Conservation (phyloP, 2,329 filamentous ascomycete genomes). For the Emericellopsis cladophorae region DNA sequence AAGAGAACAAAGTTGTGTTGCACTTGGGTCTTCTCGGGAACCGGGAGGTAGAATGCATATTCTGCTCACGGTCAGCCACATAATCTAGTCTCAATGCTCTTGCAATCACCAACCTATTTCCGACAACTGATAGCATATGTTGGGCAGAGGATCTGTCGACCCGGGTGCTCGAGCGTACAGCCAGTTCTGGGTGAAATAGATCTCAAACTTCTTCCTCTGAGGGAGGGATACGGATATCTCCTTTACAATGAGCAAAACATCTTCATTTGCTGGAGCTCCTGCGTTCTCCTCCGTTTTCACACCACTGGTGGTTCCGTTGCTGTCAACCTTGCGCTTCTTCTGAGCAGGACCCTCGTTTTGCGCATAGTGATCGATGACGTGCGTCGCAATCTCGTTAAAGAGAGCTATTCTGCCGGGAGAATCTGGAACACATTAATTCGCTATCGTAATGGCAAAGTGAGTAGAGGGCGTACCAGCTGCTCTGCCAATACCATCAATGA, state of each 20-base stretch:
- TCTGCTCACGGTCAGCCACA: conserved; percentile 23
- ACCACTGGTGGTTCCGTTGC: not conserved
- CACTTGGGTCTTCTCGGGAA: conserved; percentile 52
- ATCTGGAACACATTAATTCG: conserved; percentile 21
- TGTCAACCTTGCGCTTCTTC: conserved; percentile 40
- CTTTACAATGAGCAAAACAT: conserved; percentile 45
- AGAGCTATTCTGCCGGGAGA: conserved; percentile 34
- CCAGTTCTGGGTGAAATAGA: conserved; percentile 48
- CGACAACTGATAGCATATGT: conserved; percentile 45
- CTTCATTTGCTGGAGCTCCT: conserved; percentile 23
- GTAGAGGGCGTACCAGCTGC: conserved; percentile 32
- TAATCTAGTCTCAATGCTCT: not conserved
- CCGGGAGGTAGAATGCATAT: conserved; percentile 49
- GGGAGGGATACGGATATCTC: conserved; percentile 57
- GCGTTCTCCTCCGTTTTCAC: conserved; percentile 12
- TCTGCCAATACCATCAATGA: conserved; percentile 37
- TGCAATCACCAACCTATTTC: conserved; percentile 39
- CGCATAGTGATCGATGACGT: conserved; percentile 32
- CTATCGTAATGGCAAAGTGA: not conserved
- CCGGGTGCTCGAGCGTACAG: conserved; percentile 43
- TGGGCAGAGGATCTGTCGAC: conserved; percentile 36
- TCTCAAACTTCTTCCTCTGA: conserved; percentile 54
- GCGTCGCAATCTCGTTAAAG: conserved; percentile 43
- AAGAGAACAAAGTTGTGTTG: conserved; percentile 56
- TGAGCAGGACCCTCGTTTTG: conserved; percentile 29